These are phyloP conservation scores for Pascua sp. DNA, from an alignment of 1,284 basidiomycete genomes.

Conservation along the genomic window DNA sequence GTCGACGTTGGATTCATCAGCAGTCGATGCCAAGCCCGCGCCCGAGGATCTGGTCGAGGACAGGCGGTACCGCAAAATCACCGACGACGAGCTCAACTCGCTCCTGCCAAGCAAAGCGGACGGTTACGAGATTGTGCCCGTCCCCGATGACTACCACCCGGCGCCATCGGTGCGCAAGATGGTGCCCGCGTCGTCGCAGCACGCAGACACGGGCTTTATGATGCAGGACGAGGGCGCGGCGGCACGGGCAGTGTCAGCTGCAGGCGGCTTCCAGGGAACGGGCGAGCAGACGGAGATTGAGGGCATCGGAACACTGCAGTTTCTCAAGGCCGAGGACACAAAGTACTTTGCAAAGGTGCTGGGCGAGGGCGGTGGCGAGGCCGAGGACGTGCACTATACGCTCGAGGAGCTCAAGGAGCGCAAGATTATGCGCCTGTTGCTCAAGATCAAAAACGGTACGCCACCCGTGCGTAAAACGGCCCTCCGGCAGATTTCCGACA, in stretches of 20 bases:
- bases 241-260: conserved; percentile 76
- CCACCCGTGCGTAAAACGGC: conserved; percentile 98
- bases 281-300: conserved; percentile 98
- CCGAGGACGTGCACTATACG: conserved; percentile 74
- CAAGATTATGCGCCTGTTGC: conserved; percentile 98
- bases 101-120: conserved; percentile 69
- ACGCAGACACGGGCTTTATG: conserved; percentile 73
- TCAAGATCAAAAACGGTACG: conserved; percentile 99
- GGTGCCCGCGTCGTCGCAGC: conserved; percentile 54
- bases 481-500: conserved; percentile 97
- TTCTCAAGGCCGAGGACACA: conserved; percentile 98
- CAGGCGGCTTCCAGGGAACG: conserved; percentile 74
- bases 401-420: conserved; percentile 99
- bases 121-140: conserved; percentile 88
- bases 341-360: conserved; percentile 97
- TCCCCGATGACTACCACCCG: conserved; percentile 90
- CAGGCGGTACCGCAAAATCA: conserved; percentile 88
- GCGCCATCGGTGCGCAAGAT: conserved; percentile 56
- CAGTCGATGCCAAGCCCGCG: conserved; percentile 6
- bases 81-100: conserved; percentile 91
- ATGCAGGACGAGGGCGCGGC: conserved; percentile 93
- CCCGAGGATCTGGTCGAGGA: conserved; percentile 86
- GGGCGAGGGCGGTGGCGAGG: conserved; percentile 76
- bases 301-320: conserved; percentile 92
- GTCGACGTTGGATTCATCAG: conserved; percentile 53